phyloP scores from a whole-genome alignment of 2,329 filamentous ascomycete species.

The Cadophora luteo-olivacea region DNA sequence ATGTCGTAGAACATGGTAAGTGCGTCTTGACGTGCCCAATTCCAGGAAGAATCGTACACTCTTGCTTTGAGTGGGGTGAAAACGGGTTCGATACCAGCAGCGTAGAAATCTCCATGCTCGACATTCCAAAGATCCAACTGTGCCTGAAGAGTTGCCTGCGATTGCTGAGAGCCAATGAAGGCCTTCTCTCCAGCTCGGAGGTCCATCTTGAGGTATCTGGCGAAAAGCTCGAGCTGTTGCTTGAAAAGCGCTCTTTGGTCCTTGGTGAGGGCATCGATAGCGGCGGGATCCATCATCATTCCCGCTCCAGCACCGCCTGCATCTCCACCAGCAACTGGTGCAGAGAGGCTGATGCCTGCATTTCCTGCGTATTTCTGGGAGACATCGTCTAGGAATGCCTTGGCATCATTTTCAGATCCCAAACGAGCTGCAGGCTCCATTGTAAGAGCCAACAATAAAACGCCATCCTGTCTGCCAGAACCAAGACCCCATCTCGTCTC shows the following conservation, averaged over 20 bases:
- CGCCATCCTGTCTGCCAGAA: constrained; percentile 87
- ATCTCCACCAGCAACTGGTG: constrained; percentile 75
- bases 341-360: constrained; percentile 83
- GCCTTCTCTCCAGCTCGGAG: constrained; percentile 96
- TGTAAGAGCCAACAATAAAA: constrained; percentile 85
- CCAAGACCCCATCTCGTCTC: constrained; percentile 93
- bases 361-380: constrained; percentile 87
- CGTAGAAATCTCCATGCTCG: constrained; percentile 97
- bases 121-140: constrained; percentile 94
- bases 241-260: constrained; percentile 97
- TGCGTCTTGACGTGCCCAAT: constrained; percentile 97
- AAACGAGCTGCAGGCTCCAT: constrained; percentile 91
- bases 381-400: constrained; percentile 88
- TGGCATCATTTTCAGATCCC: constrained; percentile 88
- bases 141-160: constrained; percentile 84
- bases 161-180: constrained; percentile 82
- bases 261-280: constrained; percentile 95
- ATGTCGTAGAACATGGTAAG: constrained; percentile 99
- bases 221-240: constrained; percentile 94
- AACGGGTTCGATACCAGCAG: constrained; percentile 89
- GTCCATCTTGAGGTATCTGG: constrained; percentile 96
- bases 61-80: constrained; percentile 95
- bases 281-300: constrained; percentile 99
- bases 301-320: constrained; percentile 74
- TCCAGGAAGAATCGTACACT: constrained; percentile 98